phyloP scores from a whole-genome alignment of 2,329 filamentous ascomycete species.

The Cercospora sp. region DNA sequence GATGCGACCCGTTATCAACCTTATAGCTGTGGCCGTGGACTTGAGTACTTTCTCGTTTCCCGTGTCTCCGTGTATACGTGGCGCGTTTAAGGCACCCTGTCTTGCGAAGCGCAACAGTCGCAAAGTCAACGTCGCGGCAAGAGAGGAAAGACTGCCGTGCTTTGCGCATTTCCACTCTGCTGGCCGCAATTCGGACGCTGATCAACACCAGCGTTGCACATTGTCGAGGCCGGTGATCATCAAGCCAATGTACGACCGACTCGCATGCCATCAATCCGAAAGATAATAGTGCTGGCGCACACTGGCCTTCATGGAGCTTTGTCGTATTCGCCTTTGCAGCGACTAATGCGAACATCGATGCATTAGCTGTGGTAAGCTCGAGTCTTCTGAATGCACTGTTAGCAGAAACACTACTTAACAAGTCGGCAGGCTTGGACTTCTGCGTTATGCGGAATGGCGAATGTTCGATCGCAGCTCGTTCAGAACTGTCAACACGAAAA shows the following conservation, averaged over 20 bases:
- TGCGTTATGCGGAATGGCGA: not conserved
- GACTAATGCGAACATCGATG: not conserved
- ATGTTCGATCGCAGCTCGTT: not conserved
- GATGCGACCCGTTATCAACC: too few species aligned
- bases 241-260: not conserved
- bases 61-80: too few species aligned
- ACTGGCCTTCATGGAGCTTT: not conserved
- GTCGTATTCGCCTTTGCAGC: not conserved
- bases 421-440: not conserved
- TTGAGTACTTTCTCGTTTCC: too few species aligned
- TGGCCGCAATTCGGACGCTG: too few species aligned
- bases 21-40: too few species aligned
- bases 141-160: too few species aligned
- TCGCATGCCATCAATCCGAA: not conserved
- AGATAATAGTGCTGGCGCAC: not conserved
- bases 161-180: too few species aligned
- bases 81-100: too few species aligned
- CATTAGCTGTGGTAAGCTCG: not conserved
- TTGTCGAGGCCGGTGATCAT: not conserved
- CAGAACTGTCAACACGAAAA: not conserved
- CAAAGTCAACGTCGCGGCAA: too few species aligned
- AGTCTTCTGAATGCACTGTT: not conserved
- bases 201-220: not conserved
- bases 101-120: too few species aligned
- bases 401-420: not conserved